Conservation (phyloP, 176 grass and related monocot genomes). For the Hordeum marinum region DNA sequence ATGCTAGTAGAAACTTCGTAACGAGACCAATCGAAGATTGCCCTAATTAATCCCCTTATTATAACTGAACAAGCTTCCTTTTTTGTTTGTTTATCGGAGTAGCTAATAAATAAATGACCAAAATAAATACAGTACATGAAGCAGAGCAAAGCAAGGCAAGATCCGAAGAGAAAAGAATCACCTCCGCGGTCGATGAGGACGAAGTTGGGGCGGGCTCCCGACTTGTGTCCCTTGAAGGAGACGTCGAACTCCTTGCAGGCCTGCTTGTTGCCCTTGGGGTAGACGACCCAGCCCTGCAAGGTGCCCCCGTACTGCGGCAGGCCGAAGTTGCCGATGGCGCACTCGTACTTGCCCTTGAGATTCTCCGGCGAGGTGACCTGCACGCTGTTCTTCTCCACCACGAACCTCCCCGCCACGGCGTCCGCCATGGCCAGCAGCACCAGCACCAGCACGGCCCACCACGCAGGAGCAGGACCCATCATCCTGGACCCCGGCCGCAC, state of each 20-base stretch:
- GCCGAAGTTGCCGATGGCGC: slow-evolving; percentile 91
- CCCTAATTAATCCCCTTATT: not conserved
- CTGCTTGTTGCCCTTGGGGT: slow-evolving; percentile 63
- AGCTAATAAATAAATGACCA: not conserved
- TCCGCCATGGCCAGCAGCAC: slow-evolving; percentile 25
- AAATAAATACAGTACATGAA: slow-evolving; percentile 3
- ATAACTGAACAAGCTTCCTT: not conserved
- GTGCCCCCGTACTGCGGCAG: slow-evolving; percentile 86
- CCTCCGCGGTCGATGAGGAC: slow-evolving; percentile 76
- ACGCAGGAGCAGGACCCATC: slow-evolving; percentile 42
- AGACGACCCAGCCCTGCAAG: slow-evolving; percentile 56
- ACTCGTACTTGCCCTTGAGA: slow-evolving; percentile 70
- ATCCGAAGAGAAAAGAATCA: not conserved
- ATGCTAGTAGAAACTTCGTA: not conserved
- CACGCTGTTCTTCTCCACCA: slow-evolving; percentile 91
- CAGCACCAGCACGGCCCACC: slow-evolving; percentile 19
- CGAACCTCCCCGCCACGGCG: slow-evolving; percentile 47
- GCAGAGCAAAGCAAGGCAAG: not conserved
- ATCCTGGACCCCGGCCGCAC: slow-evolving; percentile 9
- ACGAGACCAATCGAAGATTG: slow-evolving; percentile 5
- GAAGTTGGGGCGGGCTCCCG: slow-evolving; percentile 56
- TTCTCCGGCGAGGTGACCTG: slow-evolving; percentile 61
- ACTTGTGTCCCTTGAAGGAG: slow-evolving; percentile 48
- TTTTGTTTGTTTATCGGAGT: not conserved
- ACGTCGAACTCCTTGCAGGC: slow-evolving; percentile 65